Evolutionary conservation across 2,329 filamentous ascomycete species (phyloP), one percentile per base, ranked within the genome.

Genomic region (Venturia effusa): DNA sequence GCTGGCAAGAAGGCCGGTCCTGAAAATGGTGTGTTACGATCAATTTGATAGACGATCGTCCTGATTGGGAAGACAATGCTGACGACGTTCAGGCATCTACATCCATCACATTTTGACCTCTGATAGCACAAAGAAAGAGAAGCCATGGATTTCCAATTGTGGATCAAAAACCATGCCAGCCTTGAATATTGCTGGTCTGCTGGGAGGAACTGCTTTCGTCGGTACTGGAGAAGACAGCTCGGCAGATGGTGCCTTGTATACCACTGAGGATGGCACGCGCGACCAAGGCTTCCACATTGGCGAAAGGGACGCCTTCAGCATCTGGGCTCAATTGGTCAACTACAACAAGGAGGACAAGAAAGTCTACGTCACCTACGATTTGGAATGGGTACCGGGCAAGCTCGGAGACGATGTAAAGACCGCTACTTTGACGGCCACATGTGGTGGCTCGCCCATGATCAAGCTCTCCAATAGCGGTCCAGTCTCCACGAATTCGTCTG

Each of bases 351-450:
- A 55, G 4, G 13, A 22, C 1, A 39, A 27, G 27, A 4, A 7
- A 11, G 32, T 64, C 10, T 64, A 64, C 24, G 32, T 62, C n/a
- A 51, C 57, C 1, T 63, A 63, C 32, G 59, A 64, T 27, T 11
- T 64, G 11, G 63, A 64, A 32, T 64, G 59, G 39, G 24, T 64
- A 7, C 63, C 63, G 7, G 63, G 63, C 5, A 61, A 51, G 15
- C 37, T 51, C 22, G 63, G 61, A 37, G 43, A 45, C 32, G 61
- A 62, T 27, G 61, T 57, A n/a, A 37, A 48, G 45, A 40, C 24
- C 4, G 55, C 61, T 41, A 43, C 37, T 11, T 39, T 62, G 61
- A 62, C 32, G 34, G 61, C 45, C 19, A 62, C 61, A 13, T 45
- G 61, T 48, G 40, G 61, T 51, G 27, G 30, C 51, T 45, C 45